A percentile compares a stretch with the other conserved stretches of the same genome.
Conservation (phyloP, 148 eudicot genomes). For the Rheum nobile region DNA sequence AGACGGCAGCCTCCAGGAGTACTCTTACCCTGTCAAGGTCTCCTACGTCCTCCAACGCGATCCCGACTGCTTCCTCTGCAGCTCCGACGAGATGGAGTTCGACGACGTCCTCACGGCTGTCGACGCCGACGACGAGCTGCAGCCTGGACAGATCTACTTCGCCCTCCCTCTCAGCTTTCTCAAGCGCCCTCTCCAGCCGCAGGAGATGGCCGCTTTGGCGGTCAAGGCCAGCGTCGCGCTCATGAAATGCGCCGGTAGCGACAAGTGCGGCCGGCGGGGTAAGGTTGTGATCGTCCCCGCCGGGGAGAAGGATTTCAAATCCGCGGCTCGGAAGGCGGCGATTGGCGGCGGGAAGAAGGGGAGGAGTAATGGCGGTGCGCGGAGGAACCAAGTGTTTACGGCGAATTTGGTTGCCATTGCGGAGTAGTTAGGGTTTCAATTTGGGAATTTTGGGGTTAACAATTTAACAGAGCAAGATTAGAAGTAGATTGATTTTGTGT, state of each 20-base stretch:
- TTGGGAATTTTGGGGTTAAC: not conserved
- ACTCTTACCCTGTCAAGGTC: slow-evolving; percentile 40
- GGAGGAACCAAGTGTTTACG: slow-evolving; percentile 21
- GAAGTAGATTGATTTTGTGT: not conserved
- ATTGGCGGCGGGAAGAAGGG: slow-evolving; percentile 17
- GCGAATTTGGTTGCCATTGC: slow-evolving; percentile 51
- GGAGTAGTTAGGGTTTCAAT: slow-evolving; percentile 16
- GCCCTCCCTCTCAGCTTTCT: slow-evolving; percentile 51
- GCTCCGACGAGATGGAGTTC: slow-evolving; percentile 88
- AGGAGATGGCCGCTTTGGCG: slow-evolving; percentile 93
- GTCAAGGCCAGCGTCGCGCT: slow-evolving; percentile 82
- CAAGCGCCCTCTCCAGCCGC: slow-evolving; percentile 37
- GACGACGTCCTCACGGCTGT: slow-evolving; percentile 45
- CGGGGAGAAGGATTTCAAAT: not conserved
- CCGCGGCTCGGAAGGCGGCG: not conserved
- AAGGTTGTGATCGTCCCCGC: not conserved
- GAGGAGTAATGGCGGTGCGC: slow-evolving; percentile 13
- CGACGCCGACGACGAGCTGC: slow-evolving; percentile 46
- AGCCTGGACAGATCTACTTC: slow-evolving; percentile 70
- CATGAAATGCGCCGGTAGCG: slow-evolving; percentile 22
- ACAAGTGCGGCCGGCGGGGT: slow-evolving; percentile 30
- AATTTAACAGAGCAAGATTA: not conserved
- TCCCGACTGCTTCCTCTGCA: slow-evolving; percentile 41
- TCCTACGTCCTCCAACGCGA: slow-evolving; percentile 34
- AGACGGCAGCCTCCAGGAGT: slow-evolving; percentile 52